phyloP scores from a whole-genome alignment of 2,329 filamentous ascomycete species.

The Harringtonia lauricola region DNA sequence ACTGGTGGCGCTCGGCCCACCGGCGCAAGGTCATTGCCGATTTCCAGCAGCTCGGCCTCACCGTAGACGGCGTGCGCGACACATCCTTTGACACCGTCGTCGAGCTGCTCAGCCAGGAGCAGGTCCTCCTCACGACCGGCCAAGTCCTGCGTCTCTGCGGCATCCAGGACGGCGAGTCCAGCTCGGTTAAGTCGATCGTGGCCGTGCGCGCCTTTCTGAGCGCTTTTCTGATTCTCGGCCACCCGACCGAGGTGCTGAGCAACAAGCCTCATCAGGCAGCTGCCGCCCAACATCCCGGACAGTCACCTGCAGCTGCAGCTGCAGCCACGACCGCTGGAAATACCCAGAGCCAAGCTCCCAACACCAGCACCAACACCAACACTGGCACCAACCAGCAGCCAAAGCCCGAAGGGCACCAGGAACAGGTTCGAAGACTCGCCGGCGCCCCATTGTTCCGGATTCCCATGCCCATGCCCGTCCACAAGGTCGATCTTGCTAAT shows the following conservation, averaged over 20 bases:
- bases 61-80: constrained; percentile 57
- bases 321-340: not conserved
- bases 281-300: not conserved
- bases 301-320: not conserved
- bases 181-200: constrained; percentile 57
- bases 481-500: constrained; percentile 44
- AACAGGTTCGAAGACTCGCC: constrained; percentile 36
- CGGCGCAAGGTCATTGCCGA: constrained; percentile 50
- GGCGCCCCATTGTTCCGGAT: constrained; percentile 9
- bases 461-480: constrained; percentile 25
- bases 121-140: constrained; percentile 54
- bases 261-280: constrained; percentile 44
- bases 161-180: constrained; percentile 51
- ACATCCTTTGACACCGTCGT: constrained; percentile 67
- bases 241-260: constrained; percentile 67
- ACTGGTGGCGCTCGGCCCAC: constrained; percentile 53
- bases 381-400: not conserved
- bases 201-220: constrained; percentile 67
- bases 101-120: constrained; percentile 53
- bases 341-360: not conserved
- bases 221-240: constrained; percentile 68
- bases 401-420: constrained; percentile 44
- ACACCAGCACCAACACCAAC: not conserved
- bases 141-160: constrained; percentile 59
- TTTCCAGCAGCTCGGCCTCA: constrained; percentile 56